Evolutionary conservation across 345 rosid species (phyloP).

Genomic region (Lenwebbia sp.): DNA sequence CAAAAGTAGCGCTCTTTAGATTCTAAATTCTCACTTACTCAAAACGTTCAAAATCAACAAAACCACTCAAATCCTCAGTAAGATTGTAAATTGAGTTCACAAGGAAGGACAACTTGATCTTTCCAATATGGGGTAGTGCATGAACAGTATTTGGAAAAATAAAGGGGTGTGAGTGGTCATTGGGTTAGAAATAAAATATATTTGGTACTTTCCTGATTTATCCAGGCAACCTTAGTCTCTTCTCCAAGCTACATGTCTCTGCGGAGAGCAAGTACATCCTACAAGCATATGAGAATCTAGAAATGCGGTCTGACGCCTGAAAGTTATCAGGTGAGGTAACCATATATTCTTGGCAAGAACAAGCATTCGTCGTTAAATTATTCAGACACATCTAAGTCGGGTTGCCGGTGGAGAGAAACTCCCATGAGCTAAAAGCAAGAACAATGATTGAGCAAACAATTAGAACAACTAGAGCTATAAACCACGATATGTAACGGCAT

Average conservation of each 20-base stretch:
- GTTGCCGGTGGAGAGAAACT: background rate
- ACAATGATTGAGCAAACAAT: background rate
- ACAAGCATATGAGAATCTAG: background rate
- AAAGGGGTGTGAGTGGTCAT: background rate
- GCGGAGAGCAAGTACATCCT: background rate
- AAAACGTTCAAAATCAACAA: background rate
- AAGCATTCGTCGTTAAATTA: background rate
- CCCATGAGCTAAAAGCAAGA: background rate
- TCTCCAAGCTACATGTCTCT: background rate
- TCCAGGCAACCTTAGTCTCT: background rate
- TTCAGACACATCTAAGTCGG: background rate
- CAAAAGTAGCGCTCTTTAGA: background rate
- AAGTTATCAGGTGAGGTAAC: background rate
- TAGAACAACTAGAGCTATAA: background rate
- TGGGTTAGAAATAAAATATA: background rate
- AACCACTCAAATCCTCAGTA: background rate
- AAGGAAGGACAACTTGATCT: background rate
- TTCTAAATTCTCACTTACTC: background rate
- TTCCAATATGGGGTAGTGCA: background rate
- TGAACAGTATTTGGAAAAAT: background rate
- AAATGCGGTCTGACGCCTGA: background rate
- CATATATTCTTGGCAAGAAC: background rate
- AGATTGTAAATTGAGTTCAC: background rate
- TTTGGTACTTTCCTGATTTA: background rate
- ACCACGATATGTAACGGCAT: background rate